A percentile compares a stretch with the other conserved stretches of the same genome.
Conservation (phyloP, 2,329 filamentous ascomycete species). For the Paecilomyces fulvus region DNA sequence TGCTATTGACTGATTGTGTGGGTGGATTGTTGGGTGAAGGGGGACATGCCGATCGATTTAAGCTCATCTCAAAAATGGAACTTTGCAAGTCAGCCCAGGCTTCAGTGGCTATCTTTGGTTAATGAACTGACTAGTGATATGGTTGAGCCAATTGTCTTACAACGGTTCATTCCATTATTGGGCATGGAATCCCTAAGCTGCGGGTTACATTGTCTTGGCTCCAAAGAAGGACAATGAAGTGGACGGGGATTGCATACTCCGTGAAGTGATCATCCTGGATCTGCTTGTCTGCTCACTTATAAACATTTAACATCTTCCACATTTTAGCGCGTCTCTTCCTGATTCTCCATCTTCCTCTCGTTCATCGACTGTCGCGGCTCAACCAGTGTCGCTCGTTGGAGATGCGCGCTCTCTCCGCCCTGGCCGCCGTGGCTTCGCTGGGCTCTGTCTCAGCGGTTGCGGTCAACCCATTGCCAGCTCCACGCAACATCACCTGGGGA, state of each 20-base stretch:
- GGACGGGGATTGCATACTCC: background rate
- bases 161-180: background rate
- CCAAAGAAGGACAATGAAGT: background rate
- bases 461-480: slow-evolving; percentile 48
- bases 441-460: slow-evolving; percentile 36
- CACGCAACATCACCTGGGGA: slow-evolving; percentile 46
- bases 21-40: background rate
- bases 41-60: background rate
- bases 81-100: background rate
- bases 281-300: background rate
- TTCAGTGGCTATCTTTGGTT: background rate
- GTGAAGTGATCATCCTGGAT: background rate
- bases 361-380: background rate
- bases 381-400: background rate
- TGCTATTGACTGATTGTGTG: background rate
- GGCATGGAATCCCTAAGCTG: background rate
- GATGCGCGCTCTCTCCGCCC: slow-evolving; percentile 9
- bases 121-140: background rate
- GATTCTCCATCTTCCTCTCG: background rate
- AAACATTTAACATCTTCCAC: background rate
- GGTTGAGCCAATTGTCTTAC: background rate
- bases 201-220: background rate
- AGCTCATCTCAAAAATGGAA: background rate
- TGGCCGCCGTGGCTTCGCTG: slow-evolving; percentile 23
- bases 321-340: background rate